Percentiles rank a stretch among this genome's conserved stretches.
These are phyloP conservation scores for Camellia japonica DNA, from an alignment of 148 eudicot species.

Conservation along the genomic window DNA sequence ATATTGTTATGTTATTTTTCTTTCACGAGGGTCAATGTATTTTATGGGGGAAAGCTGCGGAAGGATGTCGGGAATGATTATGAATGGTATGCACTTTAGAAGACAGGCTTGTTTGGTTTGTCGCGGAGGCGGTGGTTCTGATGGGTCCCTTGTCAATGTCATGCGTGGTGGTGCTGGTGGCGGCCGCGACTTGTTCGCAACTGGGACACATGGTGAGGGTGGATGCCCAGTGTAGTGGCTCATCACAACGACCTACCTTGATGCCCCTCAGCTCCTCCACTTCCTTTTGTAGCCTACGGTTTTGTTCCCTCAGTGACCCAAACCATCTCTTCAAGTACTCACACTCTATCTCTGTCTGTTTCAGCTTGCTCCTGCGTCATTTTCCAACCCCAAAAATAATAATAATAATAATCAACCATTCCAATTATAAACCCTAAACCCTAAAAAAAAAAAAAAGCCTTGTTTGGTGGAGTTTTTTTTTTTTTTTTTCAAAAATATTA, in stretches of 20 bases:
- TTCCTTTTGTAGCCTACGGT: slow-evolving; percentile 41
- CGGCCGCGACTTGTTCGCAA: slow-evolving; percentile 37
- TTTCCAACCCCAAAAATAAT: background rate
- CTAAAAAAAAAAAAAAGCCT: too few relatives aligned
- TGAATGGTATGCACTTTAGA: slow-evolving; percentile 6
- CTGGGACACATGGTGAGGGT: slow-evolving; percentile 46
- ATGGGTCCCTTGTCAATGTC: slow-evolving; percentile 14
- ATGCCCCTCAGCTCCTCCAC: slow-evolving; percentile 54
- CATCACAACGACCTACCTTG: slow-evolving; percentile 25
- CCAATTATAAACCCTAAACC: too few relatives aligned
- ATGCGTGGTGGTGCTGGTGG: slow-evolving; percentile 8
- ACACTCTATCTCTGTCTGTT: slow-evolving; percentile 54
- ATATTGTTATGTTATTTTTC: too few relatives aligned
- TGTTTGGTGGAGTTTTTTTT: too few relatives aligned
- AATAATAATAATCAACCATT: too few relatives aligned
- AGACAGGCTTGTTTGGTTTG: slow-evolving; percentile 1
- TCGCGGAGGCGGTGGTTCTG: slow-evolving; percentile 15
- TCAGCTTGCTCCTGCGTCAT: slow-evolving; percentile 47
- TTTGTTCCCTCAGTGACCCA: slow-evolving; percentile 42
- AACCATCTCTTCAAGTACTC: slow-evolving; percentile 49
- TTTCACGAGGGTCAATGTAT: too few relatives aligned
- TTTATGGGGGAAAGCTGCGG: slow-evolving; percentile 15
- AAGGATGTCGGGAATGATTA: slow-evolving; percentile 23
- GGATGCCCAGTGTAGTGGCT: slow-evolving; percentile 26
- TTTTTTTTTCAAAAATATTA: too few relatives aligned